Evolutionary conservation across 805 yeast genomes (phyloP).

Genomic region (Wickerhamiella kazuoi): DNA sequence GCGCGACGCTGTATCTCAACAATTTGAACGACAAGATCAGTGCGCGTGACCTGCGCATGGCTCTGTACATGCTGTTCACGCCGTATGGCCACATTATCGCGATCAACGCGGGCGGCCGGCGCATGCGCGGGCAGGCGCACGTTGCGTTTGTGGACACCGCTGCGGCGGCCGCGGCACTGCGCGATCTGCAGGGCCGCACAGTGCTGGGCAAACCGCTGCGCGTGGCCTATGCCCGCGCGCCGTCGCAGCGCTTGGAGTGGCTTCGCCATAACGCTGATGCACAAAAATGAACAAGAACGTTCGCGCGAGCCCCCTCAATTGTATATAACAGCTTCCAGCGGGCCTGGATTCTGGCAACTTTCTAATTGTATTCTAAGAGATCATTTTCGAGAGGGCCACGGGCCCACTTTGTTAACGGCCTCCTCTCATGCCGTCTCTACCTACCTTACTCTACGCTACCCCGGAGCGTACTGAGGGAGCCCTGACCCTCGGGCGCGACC

Average conservation of each 20-base stretch:
- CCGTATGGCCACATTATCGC: slow-evolving; percentile 22
- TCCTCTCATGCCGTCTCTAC: too few relatives aligned
- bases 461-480: too few relatives aligned
- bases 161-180: slow-evolving; percentile 20
- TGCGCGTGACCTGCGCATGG: slow-evolving; percentile 19
- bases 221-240: slow-evolving; percentile 18
- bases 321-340: too few relatives aligned
- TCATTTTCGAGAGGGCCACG: too few relatives aligned
- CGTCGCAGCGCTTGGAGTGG: slow-evolving; percentile 12
- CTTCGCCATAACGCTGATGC: slow-evolving; percentile 19
- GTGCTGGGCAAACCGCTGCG: slow-evolving; percentile 22
- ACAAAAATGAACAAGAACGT: slow-evolving; percentile 29
- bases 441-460: too few relatives aligned
- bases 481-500: too few relatives aligned
- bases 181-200: slow-evolving; percentile 16
- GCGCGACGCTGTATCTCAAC: slow-evolving; percentile 22
- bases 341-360: too few relatives aligned
- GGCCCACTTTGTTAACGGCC: too few relatives aligned
- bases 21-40: slow-evolving; percentile 24
- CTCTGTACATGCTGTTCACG: slow-evolving; percentile 24
- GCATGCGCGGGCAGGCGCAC: slow-evolving; percentile 30
- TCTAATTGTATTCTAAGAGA: too few relatives aligned
- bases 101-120: slow-evolving; percentile 22
- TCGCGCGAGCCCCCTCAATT: background rate
- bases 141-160: slow-evolving; percentile 19